phyloP scores from a whole-genome alignment of 345 rosid species.

The Arabidopsis suecica region DNA sequence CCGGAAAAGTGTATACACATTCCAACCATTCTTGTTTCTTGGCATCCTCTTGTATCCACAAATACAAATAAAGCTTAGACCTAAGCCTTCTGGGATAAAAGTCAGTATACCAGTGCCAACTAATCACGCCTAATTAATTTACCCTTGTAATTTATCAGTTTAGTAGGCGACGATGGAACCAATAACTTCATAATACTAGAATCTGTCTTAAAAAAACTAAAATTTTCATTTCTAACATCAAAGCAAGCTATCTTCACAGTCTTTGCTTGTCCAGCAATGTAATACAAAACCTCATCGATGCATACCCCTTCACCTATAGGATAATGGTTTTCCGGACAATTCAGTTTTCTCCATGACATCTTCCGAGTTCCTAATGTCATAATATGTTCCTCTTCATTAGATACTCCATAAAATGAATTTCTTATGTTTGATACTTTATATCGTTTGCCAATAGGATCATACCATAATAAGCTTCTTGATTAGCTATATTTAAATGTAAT shows the following conservation, averaged over 20 bases:
- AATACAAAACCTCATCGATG: slow-evolving; percentile 8
- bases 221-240: background rate
- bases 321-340: background rate
- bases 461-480: background rate
- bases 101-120: background rate
- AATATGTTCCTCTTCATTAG: background rate
- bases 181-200: background rate
- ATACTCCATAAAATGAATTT: background rate
- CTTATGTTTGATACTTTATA: background rate
- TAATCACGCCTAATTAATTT: background rate
- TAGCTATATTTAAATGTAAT: too few relatives aligned
- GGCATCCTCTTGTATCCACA: background rate
- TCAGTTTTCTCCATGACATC: background rate
- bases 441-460: slow-evolving; percentile 1
- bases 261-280: background rate
- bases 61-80: background rate
- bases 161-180: background rate
- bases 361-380: background rate
- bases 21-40: slow-evolving; percentile 7
- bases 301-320: background rate
- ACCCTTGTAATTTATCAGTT: background rate
- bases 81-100: background rate
- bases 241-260: background rate
- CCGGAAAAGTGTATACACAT: background rate
- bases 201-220: background rate